Evolutionary conservation across 164 flowering plant genomes (phyloP), one percentile per base, ranked within the genome.

Genomic region (Paratinospora sagittata): DNA sequence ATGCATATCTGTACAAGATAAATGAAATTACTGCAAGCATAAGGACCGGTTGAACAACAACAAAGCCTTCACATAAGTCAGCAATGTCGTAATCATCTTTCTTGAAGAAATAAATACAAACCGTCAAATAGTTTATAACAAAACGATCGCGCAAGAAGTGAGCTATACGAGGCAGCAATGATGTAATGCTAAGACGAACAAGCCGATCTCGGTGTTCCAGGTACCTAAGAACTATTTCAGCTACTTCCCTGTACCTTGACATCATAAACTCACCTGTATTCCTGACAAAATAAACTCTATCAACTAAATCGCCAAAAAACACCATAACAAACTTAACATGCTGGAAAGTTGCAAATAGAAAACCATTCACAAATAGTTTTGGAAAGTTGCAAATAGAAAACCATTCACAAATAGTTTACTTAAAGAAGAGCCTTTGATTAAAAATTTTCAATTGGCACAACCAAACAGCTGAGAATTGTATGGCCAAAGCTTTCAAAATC

Each of bases 201-300:
- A 93, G 99, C 66, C 91, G 84, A 75, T 96, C 95, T 30, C 91
- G 84, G 73, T 91, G 97, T 73, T 91, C 96, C 13, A 93, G 81
- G 80, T 90, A 96, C 78, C 86, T 88, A n/a, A 96, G 89, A 77
- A 93, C 97, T 84, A 96, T 93, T n/a, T 96, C 99, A n/a, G 98
- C 96, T 69, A 96, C 98, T 82, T 96, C 99, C 80, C 89, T 87
- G 72, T 90, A 96, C 80, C 99, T 88, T 47, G 98, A 91, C 98
- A 96, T 96, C 99, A 96, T 96, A 78, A 96, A 96, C 80, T 96
- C 99, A 5, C 98, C 98, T 0, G 98, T 87, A 73, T 96, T 93
- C 85, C 99, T 96, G 93, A 58, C 37, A 34, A 67, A 71, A 67
- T 10, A 73, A 11, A 41, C 26, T 21, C 41, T 55, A 39, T 67